Evolutionary conservation across 1,139 yeast genomes (phyloP), one percentile per base, ranked within the genome.

Genomic region (Blastobotrys petasosporus): DNA sequence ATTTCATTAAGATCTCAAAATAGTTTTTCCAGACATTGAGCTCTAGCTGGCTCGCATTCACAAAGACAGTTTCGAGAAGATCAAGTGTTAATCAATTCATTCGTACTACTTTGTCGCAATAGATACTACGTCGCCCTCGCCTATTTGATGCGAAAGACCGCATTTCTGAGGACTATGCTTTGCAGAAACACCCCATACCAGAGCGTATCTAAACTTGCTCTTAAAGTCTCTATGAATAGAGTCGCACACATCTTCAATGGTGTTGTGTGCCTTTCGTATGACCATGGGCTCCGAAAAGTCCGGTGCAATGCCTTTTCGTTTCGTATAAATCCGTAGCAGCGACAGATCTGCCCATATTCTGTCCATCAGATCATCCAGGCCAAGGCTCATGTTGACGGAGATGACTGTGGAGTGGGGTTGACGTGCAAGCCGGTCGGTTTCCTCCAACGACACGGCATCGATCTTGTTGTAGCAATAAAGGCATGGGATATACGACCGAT

Each of bases 91-190:
- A n/a, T n/a, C n/a, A n/a, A n/a, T 42, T 13, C 28, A 28, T 16
- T 38, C 25, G 16, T 34, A 16, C 37, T 51, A 82, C 65, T 88
- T 92, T 25, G 96, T 81, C 45, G 90, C 86, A 49, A 92, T 80
- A 49, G 94, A 84, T 11, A 92, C 90, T 28, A 92, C 98, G 63
- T 92, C 98, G 61, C 90, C 97, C 61, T 92, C 98, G 54, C 85
- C 81, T 13, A 92, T 82, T 38, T 73, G 73, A 63, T 92, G 98
- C 52, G 66, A 76, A 50, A 92, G 71, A 0, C 98, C 97, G 71
- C 97, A 90, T 62, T 88, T 88, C 62, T 92, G 98, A 1, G 98
- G 98, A 37, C 94, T 85, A 62, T 88, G 96, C 64, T 92, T 92
- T 5, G 97, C 85, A 44, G 94, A 83, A 1, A 90, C 81, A 0